Percentiles rank a stretch among this genome's conserved stretches.
Evolutionary conservation across 163 green algal species (phyloP).

Genomic region (Chlamydomonas reinhardtii): DNA sequence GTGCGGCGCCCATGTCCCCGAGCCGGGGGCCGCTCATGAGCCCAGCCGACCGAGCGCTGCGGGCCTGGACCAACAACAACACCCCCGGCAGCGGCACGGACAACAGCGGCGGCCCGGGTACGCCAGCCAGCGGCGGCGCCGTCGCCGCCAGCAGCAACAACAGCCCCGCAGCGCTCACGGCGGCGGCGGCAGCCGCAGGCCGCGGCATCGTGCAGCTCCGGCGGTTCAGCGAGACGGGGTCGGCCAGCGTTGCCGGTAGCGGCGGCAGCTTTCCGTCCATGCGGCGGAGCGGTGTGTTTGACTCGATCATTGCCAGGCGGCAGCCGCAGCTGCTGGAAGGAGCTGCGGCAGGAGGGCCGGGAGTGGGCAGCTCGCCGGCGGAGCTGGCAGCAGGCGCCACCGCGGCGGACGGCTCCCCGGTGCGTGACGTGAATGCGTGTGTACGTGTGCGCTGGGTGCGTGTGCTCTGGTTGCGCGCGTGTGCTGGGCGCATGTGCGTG

Average conservation of each 20-base stretch:
- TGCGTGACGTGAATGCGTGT: no score
- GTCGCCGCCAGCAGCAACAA: not conserved
- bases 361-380: no score
- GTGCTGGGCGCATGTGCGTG: no score
- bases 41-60: conserved; percentile 16
- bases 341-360: not conserved
- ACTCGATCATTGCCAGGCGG: not conserved
- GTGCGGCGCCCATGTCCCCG: not conserved
- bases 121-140: not conserved
- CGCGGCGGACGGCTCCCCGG: no score
- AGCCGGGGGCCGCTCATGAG: not conserved
- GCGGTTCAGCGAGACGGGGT: not conserved
- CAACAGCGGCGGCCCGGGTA: not conserved
- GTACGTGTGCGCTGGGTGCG: no score
- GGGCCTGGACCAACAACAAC: conserved; percentile 24
- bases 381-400: no score
- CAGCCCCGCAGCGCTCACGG: not conserved
- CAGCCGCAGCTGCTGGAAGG: not conserved
- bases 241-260: not conserved
- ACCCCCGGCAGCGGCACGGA: not conserved
- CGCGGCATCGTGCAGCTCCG: not conserved
- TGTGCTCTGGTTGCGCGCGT: no score
- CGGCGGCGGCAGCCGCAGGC: not conserved
- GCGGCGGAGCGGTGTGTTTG: not conserved
- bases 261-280: not conserved